Conservation (phyloP, 192 early-diverging fungal species). For the Linnemannia zychae region DNA sequence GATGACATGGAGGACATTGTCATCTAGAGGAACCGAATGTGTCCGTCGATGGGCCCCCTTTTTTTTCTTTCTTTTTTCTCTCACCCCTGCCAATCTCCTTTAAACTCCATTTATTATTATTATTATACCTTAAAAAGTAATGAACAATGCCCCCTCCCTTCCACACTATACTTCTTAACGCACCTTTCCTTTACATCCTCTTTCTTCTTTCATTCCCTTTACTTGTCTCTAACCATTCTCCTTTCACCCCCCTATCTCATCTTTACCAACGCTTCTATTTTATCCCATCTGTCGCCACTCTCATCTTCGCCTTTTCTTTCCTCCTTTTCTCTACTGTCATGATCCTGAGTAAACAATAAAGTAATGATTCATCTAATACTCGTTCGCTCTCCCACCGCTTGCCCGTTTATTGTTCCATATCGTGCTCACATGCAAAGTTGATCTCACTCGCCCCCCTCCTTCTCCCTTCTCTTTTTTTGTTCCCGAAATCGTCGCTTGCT, state of each 20-base stretch:
- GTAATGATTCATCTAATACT: neutral
- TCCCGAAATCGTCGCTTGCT: neutral
- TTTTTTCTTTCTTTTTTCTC: neutral
- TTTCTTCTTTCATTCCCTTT: neutral
- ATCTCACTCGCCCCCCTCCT: neutral
- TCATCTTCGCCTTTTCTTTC: neutral
- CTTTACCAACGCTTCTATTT: no score
- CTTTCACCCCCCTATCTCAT: no score
- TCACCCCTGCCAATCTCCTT: neutral
- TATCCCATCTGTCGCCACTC: neutral
- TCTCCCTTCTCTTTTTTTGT: neutral
- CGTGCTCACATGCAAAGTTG: neutral
- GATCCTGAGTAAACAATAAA: neutral
- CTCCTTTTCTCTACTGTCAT: neutral
- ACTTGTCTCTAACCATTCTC: no score
- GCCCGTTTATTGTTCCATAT: neutral
- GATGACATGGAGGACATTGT: slow-evolving; percentile 43
- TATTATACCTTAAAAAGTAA: neutral
- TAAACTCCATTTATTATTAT: neutral
- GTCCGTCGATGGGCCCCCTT: neutral
- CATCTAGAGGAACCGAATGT: slow-evolving; percentile 5
- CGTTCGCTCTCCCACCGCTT: neutral
- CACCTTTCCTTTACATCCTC: neutral
- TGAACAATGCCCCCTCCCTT: slow-evolving; percentile 2
- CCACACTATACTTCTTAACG: neutral